phyloP scores from a whole-genome alignment of 495 filamentous ascomycete species.

The Aspergillus cavernicola region DNA sequence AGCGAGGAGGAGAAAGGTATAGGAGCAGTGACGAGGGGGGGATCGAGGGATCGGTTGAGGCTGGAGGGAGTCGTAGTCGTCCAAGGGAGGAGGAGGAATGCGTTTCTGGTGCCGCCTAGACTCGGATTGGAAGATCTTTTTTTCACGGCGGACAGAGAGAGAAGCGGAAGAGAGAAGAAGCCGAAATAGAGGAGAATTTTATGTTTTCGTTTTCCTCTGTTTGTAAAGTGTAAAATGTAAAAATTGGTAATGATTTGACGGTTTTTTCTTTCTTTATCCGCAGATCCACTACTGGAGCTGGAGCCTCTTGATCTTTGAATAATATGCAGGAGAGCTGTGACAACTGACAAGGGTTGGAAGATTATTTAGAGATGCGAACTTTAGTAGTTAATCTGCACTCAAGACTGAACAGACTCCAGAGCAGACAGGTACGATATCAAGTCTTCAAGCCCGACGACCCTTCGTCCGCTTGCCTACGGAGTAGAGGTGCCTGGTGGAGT shows the following conservation, averaged over 20 bases:
- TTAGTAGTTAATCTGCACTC: too few relatives aligned
- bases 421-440: too few relatives aligned
- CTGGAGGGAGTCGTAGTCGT: slow-evolving; percentile 15
- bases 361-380: too few relatives aligned
- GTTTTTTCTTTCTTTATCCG: slow-evolving; percentile 25
- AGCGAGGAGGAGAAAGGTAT: slow-evolving; percentile 1
- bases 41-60: slow-evolving; percentile 12
- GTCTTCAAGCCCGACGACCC: too few relatives aligned
- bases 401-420: too few relatives aligned
- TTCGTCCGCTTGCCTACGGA: too few relatives aligned
- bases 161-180: slow-evolving; percentile 6
- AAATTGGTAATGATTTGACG: slow-evolving; percentile 25
- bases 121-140: neutral
- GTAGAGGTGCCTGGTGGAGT: slow-evolving; percentile 9
- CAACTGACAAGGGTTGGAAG: too few relatives aligned
- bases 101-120: slow-evolving; percentile 10
- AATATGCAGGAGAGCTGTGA: too few relatives aligned
- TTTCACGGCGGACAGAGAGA: slow-evolving; percentile 1
- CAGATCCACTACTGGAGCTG: slow-evolving; percentile 26
- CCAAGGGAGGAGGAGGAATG: slow-evolving; percentile 24
- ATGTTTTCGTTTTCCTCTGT: slow-evolving; percentile 46
- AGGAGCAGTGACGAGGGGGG: slow-evolving; percentile 3
- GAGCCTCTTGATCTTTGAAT: slow-evolving; percentile 1
- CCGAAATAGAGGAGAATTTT: slow-evolving; percentile 18
- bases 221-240: too few relatives aligned